Percentiles rank a stretch among this genome's conserved stretches.
Evolutionary conservation across 2,329 filamentous ascomycete species (phyloP).

Genomic region (Pseudogymnoascus sp.): DNA sequence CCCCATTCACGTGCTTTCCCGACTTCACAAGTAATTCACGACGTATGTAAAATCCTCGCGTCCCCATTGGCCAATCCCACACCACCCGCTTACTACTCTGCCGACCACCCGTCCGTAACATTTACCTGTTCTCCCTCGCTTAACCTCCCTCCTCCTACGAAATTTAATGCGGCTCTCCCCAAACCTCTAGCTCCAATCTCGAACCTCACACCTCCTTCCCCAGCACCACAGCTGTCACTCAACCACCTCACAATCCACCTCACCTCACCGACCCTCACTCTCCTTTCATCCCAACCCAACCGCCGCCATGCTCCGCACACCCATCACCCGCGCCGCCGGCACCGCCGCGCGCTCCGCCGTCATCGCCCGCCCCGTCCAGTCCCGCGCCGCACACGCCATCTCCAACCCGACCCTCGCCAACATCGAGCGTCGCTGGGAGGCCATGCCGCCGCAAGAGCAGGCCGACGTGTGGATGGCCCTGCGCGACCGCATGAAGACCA

Average conservation of each 20-base stretch:
- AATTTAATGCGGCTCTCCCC: constrained; percentile 6
- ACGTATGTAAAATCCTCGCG: not conserved
- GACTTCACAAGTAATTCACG: not conserved
- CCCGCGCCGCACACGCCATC: constrained; percentile 69
- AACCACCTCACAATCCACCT: not conserved
- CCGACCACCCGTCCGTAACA: constrained; percentile 1
- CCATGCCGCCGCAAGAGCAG: constrained; percentile 96
- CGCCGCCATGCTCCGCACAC: constrained; percentile 20
- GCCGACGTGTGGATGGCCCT: constrained; percentile 98
- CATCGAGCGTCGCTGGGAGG: constrained; percentile 99
- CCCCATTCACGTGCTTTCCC: not conserved
- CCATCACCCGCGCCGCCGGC: constrained; percentile 40
- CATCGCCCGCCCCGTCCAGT: constrained; percentile 7
- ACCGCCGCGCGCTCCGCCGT: constrained; percentile 32
- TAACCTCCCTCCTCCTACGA: constrained; percentile 5
- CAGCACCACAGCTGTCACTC: not conserved
- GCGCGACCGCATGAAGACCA: constrained; percentile 96
- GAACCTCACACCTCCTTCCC: not conserved
- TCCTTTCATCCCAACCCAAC: constrained; percentile 9
- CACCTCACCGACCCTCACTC: constrained; percentile 3
- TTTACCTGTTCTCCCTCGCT: constrained; percentile 6
- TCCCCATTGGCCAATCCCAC: not conserved
- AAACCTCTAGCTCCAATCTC: constrained; percentile 7
- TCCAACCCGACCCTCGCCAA: constrained; percentile 95
- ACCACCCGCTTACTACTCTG: not conserved